Conservation (phyloP, 2,329 filamentous ascomycete genomes). For the Colletotrichum abscissum region DNA sequence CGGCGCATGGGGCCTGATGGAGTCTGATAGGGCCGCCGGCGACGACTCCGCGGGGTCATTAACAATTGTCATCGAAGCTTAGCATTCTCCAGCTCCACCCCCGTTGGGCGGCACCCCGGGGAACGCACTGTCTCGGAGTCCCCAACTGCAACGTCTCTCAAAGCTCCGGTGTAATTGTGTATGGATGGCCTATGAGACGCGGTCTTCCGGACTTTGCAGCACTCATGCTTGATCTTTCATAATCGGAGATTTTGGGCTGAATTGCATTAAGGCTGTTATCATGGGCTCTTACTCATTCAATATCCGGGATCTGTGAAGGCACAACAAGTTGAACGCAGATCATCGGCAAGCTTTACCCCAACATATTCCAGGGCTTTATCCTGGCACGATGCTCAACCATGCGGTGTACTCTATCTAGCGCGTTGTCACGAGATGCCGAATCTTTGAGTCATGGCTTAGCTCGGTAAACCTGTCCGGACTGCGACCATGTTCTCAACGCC, state of each 20-base stretch:
- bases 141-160: background rate
- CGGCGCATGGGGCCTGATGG: conserved; percentile 8
- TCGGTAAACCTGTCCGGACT: background rate
- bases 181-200: too few species aligned
- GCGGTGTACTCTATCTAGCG: background rate
- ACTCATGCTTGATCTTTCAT: too few species aligned
- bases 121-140: conserved; percentile 28
- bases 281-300: too few species aligned
- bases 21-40: conserved; percentile 4
- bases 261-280: too few species aligned
- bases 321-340: background rate
- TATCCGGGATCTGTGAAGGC: background rate
- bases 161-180: background rate
- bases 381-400: background rate
- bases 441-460: background rate
- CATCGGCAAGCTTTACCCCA: background rate
- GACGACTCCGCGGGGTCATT: background rate
- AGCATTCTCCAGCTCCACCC: background rate
- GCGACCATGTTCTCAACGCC: background rate
- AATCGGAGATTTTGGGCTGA: too few species aligned
- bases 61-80: conserved; percentile 15
- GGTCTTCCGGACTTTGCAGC: too few species aligned
- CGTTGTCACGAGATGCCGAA: background rate
- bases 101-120: background rate
- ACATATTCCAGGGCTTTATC: background rate